A percentile compares a stretch with the other conserved stretches of the same genome.
Conservation (phyloP, 2,329 filamentous ascomycete genomes). For the Hypocreales sp. region DNA sequence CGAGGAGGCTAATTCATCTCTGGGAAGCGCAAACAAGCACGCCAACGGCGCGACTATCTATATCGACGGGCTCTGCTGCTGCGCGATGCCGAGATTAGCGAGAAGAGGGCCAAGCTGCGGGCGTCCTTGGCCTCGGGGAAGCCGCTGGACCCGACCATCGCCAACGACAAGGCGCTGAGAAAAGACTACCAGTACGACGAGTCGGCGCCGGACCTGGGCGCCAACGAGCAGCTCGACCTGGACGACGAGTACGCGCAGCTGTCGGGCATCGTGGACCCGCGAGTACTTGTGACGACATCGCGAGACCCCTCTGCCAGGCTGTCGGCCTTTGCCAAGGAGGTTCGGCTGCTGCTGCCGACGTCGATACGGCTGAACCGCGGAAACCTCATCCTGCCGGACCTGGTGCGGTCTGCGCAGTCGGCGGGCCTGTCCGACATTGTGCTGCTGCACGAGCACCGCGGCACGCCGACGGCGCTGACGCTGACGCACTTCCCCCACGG, state of each 20-base stretch:
- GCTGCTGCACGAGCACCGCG: slow-evolving; percentile 81
- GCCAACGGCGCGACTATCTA: slow-evolving; percentile 42
- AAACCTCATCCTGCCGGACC: slow-evolving; percentile 72
- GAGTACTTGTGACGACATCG: slow-evolving; percentile 73
- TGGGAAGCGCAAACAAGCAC: slow-evolving; percentile 26
- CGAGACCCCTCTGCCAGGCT: slow-evolving; percentile 75
- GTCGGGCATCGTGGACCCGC: slow-evolving; percentile 80
- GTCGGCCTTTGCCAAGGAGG: slow-evolving; percentile 84
- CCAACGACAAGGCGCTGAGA: slow-evolving; percentile 70
- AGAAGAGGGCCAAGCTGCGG: slow-evolving; percentile 78
- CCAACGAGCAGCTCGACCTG: slow-evolving; percentile 55
- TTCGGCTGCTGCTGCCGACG: slow-evolving; percentile 69
- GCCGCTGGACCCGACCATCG: slow-evolving; percentile 64
- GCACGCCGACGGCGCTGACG: slow-evolving; percentile 79
- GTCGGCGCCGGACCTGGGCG: slow-evolving; percentile 50
- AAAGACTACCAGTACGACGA: slow-evolving; percentile 93
- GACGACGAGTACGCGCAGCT: slow-evolving; percentile 86
- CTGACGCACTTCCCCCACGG: slow-evolving; percentile 80
- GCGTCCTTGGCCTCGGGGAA: slow-evolving; percentile 80
- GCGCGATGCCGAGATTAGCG: slow-evolving; percentile 80
- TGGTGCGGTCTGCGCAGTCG: slow-evolving; percentile 67
- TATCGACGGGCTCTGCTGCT: slow-evolving; percentile 79
- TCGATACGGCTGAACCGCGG: slow-evolving; percentile 82
- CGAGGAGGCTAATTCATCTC: too few relatives aligned
- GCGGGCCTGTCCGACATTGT: slow-evolving; percentile 74